Evolutionary conservation across 306 rosid species (phyloP), one percentile per base, ranked within the genome.

Genomic region (Vigna nakashimae): DNA sequence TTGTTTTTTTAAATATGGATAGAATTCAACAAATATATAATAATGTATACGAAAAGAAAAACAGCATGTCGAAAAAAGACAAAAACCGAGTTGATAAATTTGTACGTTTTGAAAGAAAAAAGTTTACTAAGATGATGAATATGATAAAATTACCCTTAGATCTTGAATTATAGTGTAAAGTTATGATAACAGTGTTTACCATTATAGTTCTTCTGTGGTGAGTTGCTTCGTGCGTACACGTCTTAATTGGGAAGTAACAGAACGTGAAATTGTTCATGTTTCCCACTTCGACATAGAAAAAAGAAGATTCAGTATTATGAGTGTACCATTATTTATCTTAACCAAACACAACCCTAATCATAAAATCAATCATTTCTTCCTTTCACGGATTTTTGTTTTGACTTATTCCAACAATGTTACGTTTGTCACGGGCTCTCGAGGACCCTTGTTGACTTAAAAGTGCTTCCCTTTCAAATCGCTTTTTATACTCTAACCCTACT

Each of bases 161-260:
- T 43, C 69, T 50, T 67, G 65, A 66, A 22, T 9, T 52, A 9
- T 74, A 43, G 32, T 26, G 52, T 6, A 68, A 46, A 0, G 38
- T 77, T 20, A 67, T 67, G 36, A 67, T 77, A 18, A 12, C n/a
- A 42, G 51, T 26, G 75, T 20, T 20, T 20, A 20, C 22, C 22
- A 20, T 20, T 20, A 20, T 20, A 20, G 22, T 20, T 20, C 22
- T 20, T 20, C 22, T 20, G 22, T 20, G 40, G 7, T 7, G 45
- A 43, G 69, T 82, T 76, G 85, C 85, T 82, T 82, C 53, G 82
- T 76, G 69, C 70, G 67, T 76, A 82, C 78, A 62, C 75, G 76
- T 55, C 78, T 76, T 76, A 57, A 46, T 53, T 62, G 46, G 70
- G 77, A 82, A 82, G 82, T 36, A 60, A 79, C 55, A n/a, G 49